phyloP scores from a whole-genome alignment of 345 rosid genomes.

The Luvunga scandens region DNA sequence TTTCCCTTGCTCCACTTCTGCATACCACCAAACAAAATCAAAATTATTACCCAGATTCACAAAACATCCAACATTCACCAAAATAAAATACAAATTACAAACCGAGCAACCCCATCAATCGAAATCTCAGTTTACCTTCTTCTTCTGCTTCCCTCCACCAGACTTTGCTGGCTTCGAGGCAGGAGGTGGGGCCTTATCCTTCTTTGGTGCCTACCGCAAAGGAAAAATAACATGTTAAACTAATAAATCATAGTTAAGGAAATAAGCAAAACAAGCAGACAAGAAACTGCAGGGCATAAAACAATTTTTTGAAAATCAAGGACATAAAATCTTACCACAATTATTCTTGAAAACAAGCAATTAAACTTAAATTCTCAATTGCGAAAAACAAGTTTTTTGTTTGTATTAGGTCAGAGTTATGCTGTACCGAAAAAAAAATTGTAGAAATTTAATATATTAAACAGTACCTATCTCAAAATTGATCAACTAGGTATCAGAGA shows the following conservation, averaged over 20 bases:
- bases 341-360: background rate
- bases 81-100: background rate
- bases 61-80: background rate
- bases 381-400: background rate
- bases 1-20: constrained; percentile 59
- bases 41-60: too few relatives aligned
- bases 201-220: constrained; percentile 37
- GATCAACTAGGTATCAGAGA: background rate
- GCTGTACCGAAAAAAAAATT: background rate
- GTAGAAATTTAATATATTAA: background rate
- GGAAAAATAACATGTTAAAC: background rate
- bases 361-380: background rate
- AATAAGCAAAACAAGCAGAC: background rate
- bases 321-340: background rate
- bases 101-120: background rate
- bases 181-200: constrained; percentile 50
- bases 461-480: background rate
- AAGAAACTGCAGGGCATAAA: background rate
- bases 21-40: background rate
- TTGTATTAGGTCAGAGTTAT: background rate
- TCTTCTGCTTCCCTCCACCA: constrained; percentile 48
- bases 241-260: background rate
- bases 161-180: constrained; percentile 42
- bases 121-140: constrained; percentile 26
- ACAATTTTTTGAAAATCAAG: background rate